phyloP scores from a whole-genome alignment of 495 filamentous ascomycete species.

The Delitschia confertaspora region DNA sequence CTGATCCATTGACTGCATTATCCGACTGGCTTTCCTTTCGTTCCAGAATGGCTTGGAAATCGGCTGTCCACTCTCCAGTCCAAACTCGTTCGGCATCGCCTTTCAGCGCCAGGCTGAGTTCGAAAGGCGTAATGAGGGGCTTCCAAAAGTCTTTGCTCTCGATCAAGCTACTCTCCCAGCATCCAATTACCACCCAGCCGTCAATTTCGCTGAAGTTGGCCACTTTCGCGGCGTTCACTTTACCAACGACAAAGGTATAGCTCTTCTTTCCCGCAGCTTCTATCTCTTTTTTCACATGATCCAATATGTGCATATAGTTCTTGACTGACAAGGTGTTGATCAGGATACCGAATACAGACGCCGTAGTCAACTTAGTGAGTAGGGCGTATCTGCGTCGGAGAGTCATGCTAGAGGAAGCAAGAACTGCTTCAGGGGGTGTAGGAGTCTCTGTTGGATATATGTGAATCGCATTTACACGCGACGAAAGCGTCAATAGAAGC shows the following conservation, averaged over 20 bases:
- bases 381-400: constrained; percentile 83
- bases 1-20: not conserved
- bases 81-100: constrained; percentile 55
- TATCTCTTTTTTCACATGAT: constrained; percentile 61
- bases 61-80: constrained; percentile 39
- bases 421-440: constrained; percentile 37
- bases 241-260: constrained; percentile 94
- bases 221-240: constrained; percentile 88
- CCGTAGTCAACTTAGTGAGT: constrained; percentile 69
- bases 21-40: constrained; percentile 15
- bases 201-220: constrained; percentile 94
- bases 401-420: constrained; percentile 46
- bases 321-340: constrained; percentile 89
- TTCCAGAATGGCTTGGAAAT: constrained; percentile 36
- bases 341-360: constrained; percentile 78
- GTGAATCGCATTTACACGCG: constrained; percentile 66
- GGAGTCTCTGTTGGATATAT: constrained; percentile 58
- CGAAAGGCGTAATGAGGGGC: constrained; percentile 86
- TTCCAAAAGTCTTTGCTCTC: constrained; percentile 77
- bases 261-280: constrained; percentile 74
- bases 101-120: constrained; percentile 65
- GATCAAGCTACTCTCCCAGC: constrained; percentile 91
- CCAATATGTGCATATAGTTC: constrained; percentile 77
- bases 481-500: constrained; percentile 77
- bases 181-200: constrained; percentile 95